Base-by-base conservation (phyloP, 2,329 filamentous ascomycete genomes). In the Colletotrichum caudatum region DNA sequence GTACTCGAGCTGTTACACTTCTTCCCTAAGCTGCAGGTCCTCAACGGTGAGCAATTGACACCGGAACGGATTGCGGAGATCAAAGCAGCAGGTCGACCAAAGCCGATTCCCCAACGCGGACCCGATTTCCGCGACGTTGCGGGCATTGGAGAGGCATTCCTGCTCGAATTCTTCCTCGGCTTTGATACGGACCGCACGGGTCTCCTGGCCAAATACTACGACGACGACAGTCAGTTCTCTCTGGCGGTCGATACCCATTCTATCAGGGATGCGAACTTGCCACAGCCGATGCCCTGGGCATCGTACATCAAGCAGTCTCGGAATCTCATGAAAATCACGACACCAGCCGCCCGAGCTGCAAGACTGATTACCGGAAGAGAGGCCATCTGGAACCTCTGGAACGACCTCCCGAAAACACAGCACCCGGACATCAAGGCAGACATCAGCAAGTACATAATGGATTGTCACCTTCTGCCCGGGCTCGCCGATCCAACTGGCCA, bases 21-120 rank as follows among this genome's bases (percentile, higher is more conserved):
- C 92, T 98, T 94, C 78, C 95, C 94, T 0, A 92, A 90, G 71
- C 87, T 98, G 20, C 90, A 91, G 76, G 88, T 91, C 71, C 84
- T 98, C 75, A 97, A 97, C 80, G 90, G 90, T 66, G 84, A 89
- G 7, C 89, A 92, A 77, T 89, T 97, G 23, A 93, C 92, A 1
- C 87, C 91, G 0, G 90, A 93, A 76, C 89, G 94, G 76, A 84
- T 93, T 63, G 89, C 88, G 11, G 86, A 89, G 66, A 81, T 84
- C 75, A 81, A 85, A 70, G 81, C 85, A 59, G 83, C 84, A 35
- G 76, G 85, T 73, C 81, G 85, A 78, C 82, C 90, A 78, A 84
- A 86, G 81, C 78, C 91, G 79, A 81, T 93, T 83, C 81, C 93
- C 78, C 78, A 91, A 86, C 80, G 85, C 51, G 87, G 89, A 2